Base-by-base conservation (phyloP, 257 asterid genomes). In the Solanum lycopersicoides region DNA sequence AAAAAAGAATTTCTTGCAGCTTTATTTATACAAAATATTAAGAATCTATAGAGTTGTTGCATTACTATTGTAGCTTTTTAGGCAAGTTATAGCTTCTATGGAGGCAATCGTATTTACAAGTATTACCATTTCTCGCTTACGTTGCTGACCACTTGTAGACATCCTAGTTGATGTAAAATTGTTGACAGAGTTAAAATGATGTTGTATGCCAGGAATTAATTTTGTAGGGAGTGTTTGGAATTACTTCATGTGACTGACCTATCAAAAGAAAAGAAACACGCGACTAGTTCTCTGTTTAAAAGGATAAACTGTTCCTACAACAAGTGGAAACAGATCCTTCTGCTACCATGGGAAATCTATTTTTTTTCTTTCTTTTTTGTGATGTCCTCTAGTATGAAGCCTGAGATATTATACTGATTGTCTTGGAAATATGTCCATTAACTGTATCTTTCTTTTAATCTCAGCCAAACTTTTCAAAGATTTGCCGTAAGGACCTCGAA, bases 401-500 rank as follows among this genome's bases (percentile, higher is more conserved):
- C 35, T 45, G 84, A 79, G 25, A 44, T 79, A 44, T 45, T 45
- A 45, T 45, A 13, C 41, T 79, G 15, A 44, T 79, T 8, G 39
- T 25, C 84, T 2, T 79, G 15, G 30, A 20, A 45, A 45, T 28
- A 79, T 79, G 84, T 37, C 41, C 25, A 8, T 63, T 77, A 77
- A 77, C 15, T 28, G 66, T 9, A 28, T 79, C 66, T 79, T 45
- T 45, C 84, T 79, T 79, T 79, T 28, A 13, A 45, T 45, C 28
- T 12, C 91, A 96, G 98, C 88, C 94, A 92, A 39, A 86, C 85
- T 71, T 94, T 95, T 89, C 98, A 95, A 93, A 93, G 98, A 87
- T 96, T 96, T 89, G 99, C 99, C 0, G 98, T 96, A 87, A 95
- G 92, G 92, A 92, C 99, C 25, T 93, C 96, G 5, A 95, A 87